Percentiles rank a stretch among this genome's conserved stretches.
These are phyloP conservation scores for Phytophthora syringae DNA, from an alignment of 352 stramenopile genomes.

Conservation along the genomic window DNA sequence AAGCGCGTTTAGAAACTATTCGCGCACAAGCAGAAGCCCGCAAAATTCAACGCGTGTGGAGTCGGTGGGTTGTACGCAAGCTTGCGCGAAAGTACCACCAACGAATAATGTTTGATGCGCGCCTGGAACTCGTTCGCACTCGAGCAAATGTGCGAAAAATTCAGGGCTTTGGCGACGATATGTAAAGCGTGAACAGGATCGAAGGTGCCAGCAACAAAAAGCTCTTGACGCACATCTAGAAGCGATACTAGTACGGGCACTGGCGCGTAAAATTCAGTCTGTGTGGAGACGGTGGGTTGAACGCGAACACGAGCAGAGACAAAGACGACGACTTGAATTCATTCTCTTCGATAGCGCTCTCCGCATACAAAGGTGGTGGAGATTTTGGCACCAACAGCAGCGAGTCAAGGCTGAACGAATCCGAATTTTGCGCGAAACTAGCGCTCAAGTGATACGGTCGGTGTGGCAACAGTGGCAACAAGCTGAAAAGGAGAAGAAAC, in stretches of 20 bases:
- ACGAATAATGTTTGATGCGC: neutral
- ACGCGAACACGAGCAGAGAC: neutral
- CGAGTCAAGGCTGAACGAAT: conserved; percentile 18
- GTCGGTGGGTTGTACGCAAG: conserved; percentile 2
- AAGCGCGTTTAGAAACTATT: conserved; percentile 5
- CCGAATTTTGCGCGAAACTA: conserved; percentile 15
- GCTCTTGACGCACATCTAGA: conserved; percentile 7
- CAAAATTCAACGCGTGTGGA: conserved; percentile 29
- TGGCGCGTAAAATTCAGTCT: conserved; percentile 17
- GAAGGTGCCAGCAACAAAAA: conserved; percentile 2
- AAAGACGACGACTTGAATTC: conserved; percentile 5
- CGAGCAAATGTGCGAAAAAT: conserved; percentile 8
- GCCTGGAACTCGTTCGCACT: conserved; percentile 1
- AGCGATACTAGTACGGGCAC: neutral
- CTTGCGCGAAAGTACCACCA: conserved; percentile 10
- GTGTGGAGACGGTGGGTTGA: conserved; percentile 13
- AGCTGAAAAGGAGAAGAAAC: conserved; percentile 6
- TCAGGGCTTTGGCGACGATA: conserved; percentile 15
- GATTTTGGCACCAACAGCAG: conserved; percentile 12
- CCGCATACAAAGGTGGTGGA: conserved; percentile 33
- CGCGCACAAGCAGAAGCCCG: conserved; percentile 12
- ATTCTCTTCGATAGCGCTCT: conserved; percentile 7
- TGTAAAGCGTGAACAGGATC: neutral
- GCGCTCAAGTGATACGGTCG: conserved; percentile 26
- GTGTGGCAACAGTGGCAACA: conserved; percentile 18